Conservation (phyloP, 768 basidiomycete species). For the Lactifluus piperatus region DNA sequence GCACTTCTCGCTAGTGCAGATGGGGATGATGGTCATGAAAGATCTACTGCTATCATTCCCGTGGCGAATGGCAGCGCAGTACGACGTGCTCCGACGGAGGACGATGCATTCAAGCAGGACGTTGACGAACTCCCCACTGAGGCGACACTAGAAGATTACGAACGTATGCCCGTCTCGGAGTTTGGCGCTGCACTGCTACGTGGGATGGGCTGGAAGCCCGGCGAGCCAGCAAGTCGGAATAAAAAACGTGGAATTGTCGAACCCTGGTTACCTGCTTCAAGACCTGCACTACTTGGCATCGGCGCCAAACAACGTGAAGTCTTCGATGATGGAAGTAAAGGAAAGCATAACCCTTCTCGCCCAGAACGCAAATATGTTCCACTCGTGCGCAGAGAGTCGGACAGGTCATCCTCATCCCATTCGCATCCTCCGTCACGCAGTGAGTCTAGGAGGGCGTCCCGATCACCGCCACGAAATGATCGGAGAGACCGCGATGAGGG, state of each 20-base stretch:
- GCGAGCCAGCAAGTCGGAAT: conserved; percentile 52
- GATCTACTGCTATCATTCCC: conserved; percentile 49
- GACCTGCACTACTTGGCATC: conserved; percentile 85
- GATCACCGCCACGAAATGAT: conserved; percentile 1
- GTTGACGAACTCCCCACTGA: conserved; percentile 67
- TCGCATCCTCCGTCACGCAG: conserved; percentile 6
- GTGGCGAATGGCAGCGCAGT: conserved; percentile 20
- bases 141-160: conserved; percentile 79
- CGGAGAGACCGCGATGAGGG: neutral
- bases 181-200: conserved; percentile 90
- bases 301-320: conserved; percentile 85
- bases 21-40: conserved; percentile 31
- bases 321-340: conserved; percentile 57
- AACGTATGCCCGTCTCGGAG: conserved; percentile 81
- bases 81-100: conserved; percentile 49
- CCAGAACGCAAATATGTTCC: conserved; percentile 80
- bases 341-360: conserved; percentile 34
- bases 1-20: conserved; percentile 59
- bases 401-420: conserved; percentile 20
- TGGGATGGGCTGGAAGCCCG: conserved; percentile 96
- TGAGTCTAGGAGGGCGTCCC: conserved; percentile 4
- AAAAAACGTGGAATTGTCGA: conserved; percentile 51
- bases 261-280: conserved; percentile 72
- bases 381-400: conserved; percentile 55
- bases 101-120: conserved; percentile 80